These are phyloP conservation scores for Podaxis carcinomalis DNA, from an alignment of 768 basidiomycete species.

Conservation along the genomic window DNA sequence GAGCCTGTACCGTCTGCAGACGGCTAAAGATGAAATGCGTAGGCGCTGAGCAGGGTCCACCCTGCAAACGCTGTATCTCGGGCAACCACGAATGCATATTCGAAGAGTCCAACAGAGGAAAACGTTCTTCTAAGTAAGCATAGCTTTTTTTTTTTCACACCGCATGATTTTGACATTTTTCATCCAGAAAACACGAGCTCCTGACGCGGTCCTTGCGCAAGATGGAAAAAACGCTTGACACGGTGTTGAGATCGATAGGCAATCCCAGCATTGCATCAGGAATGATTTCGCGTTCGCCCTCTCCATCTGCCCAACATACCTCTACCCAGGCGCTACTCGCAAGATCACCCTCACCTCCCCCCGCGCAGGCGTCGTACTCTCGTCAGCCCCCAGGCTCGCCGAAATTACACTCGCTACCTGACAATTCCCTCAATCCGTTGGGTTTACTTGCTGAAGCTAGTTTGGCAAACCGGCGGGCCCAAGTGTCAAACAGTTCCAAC, in stretches of 20 bases:
- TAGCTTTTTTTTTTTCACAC: neutral
- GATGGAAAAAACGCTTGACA: conserved; percentile 92
- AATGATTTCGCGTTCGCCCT: conserved; percentile 80
- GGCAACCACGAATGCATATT: conserved; percentile 92
- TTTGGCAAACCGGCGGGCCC: conserved; percentile 65
- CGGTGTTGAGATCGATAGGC: conserved; percentile 83
- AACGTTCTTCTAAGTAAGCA: conserved; percentile 75
- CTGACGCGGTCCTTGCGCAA: conserved; percentile 78
- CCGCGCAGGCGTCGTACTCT: conserved; percentile 23
- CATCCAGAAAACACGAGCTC: conserved; percentile 73
- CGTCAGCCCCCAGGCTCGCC: conserved; percentile 57
- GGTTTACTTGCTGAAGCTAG: conserved; percentile 91
- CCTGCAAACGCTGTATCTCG: conserved; percentile 81
- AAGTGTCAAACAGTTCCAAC: conserved; percentile 37
- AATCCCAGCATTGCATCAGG: conserved; percentile 77
- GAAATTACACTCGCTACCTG: conserved; percentile 86
- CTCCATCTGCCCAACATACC: conserved; percentile 53
- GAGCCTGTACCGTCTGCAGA: conserved; percentile 89
- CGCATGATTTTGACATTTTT: conserved; percentile 20
- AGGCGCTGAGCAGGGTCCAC: conserved; percentile 84
- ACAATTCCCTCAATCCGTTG: conserved; percentile 88
- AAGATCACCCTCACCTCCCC: conserved; percentile 44
- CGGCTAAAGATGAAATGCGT: conserved; percentile 94
- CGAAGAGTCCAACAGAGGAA: conserved; percentile 95
- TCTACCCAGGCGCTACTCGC: conserved; percentile 57